A percentile compares a stretch with the other conserved stretches of the same genome.
Evolutionary conservation across 441 rosid genomes (phyloP).

Genomic region (Arabidopsis hybrid): DNA sequence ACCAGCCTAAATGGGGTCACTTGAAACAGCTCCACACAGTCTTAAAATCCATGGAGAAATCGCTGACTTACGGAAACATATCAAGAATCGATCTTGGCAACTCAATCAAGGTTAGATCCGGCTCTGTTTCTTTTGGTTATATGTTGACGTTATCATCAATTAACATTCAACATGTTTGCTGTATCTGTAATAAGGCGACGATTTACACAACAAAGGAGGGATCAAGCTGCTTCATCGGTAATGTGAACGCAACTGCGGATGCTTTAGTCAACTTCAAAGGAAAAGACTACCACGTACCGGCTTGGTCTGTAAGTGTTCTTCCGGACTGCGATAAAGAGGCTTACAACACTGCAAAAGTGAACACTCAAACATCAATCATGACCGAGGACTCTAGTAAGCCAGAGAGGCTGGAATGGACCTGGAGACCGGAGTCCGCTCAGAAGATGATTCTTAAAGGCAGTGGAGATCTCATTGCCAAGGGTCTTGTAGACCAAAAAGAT

Average conservation of each 20-base stretch:
- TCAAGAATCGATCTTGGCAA: slow-evolving; percentile 48
- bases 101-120: slow-evolving; percentile 46
- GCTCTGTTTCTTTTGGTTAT: neutral
- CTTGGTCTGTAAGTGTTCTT: slow-evolving; percentile 81
- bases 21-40: slow-evolving; percentile 53
- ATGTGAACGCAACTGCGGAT: slow-evolving; percentile 51
- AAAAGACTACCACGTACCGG: slow-evolving; percentile 50
- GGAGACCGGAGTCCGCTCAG: slow-evolving; percentile 65
- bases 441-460: slow-evolving; percentile 45
- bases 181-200: slow-evolving; percentile 50
- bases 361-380: slow-evolving; percentile 59
- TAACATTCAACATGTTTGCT: neutral
- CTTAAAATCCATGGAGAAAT: slow-evolving; percentile 51
- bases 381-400: slow-evolving; percentile 44
- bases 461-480: slow-evolving; percentile 44
- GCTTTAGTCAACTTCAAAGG: slow-evolving; percentile 54
- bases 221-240: slow-evolving; percentile 66
- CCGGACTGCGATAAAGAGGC: slow-evolving; percentile 60
- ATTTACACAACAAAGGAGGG: slow-evolving; percentile 46
- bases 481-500: slow-evolving; percentile 71
- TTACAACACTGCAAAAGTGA: slow-evolving; percentile 74
- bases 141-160: neutral
- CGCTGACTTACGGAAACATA: slow-evolving; percentile 53
- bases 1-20: slow-evolving; percentile 67
- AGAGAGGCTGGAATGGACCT: slow-evolving; percentile 56